Evolutionary conservation across 768 basidiomycete species (phyloP).

Genomic region (Amanita polypyramis): DNA sequence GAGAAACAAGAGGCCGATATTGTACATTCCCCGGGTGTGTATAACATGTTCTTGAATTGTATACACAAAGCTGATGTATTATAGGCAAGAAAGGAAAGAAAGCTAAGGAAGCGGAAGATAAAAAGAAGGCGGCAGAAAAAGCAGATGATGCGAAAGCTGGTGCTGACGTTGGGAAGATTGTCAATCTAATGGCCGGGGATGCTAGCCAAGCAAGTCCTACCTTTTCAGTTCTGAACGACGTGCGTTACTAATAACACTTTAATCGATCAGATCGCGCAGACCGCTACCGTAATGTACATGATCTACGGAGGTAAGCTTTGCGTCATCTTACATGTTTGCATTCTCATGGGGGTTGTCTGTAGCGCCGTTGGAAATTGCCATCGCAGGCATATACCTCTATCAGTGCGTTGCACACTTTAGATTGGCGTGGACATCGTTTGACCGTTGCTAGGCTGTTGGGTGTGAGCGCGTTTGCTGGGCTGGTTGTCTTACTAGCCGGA

Average conservation of each 20-base stretch:
- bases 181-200: slow-evolving; percentile 81
- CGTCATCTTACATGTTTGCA: slow-evolving; percentile 7
- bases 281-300: slow-evolving; percentile 47
- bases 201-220: slow-evolving; percentile 37
- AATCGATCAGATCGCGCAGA: slow-evolving; percentile 34
- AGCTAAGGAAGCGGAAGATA: not conserved
- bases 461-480: slow-evolving; percentile 65
- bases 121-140: slow-evolving; percentile 15
- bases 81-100: slow-evolving; percentile 5
- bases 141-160: slow-evolving; percentile 57
- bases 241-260: not conserved
- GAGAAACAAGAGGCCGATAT: slow-evolving; percentile 5
- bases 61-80: not conserved
- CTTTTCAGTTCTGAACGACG: not conserved
- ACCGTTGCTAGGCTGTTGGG: slow-evolving; percentile 41
- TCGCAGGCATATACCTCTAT: slow-evolving; percentile 68
- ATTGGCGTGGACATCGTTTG: not conserved
- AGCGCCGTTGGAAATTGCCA: slow-evolving; percentile 71
- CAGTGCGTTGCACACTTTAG: slow-evolving; percentile 34
- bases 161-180: slow-evolving; percentile 84
- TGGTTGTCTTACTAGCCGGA: slow-evolving; percentile 51
- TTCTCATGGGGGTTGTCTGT: not conserved
- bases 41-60: not conserved
- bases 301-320: slow-evolving; percentile 47
- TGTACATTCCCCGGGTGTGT: not conserved